A percentile compares a stretch with the other conserved stretches of the same genome.
Conservation (phyloP, 805 yeast genomes). For the Saccharomycopsis javanensis region DNA sequence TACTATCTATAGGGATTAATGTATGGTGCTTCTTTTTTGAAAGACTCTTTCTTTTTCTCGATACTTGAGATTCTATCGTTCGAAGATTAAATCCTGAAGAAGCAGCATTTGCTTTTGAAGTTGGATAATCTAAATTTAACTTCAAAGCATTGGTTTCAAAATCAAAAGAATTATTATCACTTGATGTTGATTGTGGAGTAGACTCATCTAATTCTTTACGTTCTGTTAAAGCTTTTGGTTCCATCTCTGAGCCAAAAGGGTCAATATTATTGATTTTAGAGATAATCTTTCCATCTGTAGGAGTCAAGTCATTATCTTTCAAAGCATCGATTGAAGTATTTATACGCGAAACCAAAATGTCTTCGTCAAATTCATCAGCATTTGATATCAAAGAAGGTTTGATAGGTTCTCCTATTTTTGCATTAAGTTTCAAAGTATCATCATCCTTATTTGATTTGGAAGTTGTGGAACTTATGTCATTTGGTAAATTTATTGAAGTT, state of each 20-base stretch:
- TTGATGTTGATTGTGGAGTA: background rate
- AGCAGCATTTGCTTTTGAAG: background rate
- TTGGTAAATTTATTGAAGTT: background rate
- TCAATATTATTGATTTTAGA: background rate
- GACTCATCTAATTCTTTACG: background rate
- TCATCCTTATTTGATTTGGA: background rate
- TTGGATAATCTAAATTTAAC: background rate
- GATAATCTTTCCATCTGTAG: background rate
- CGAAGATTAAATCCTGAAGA: background rate
- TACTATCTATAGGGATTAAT: background rate
- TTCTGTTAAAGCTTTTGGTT: background rate
- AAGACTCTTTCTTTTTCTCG: background rate
- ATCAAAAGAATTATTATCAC: background rate
- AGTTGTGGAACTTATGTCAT: background rate
- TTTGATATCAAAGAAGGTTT: slow-evolving; percentile 1
- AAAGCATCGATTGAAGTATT: background rate
- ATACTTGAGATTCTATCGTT: background rate
- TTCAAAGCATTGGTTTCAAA: background rate
- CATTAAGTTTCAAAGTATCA: background rate
- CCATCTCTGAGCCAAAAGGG: background rate
- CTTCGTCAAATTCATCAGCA: background rate
- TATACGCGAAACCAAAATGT: background rate
- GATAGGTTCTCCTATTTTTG: background rate
- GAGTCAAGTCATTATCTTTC: background rate
- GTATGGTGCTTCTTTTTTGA: background rate